Conservation (phyloP, 352 stramenopile species). For the Phytophthora pinifolia region DNA sequence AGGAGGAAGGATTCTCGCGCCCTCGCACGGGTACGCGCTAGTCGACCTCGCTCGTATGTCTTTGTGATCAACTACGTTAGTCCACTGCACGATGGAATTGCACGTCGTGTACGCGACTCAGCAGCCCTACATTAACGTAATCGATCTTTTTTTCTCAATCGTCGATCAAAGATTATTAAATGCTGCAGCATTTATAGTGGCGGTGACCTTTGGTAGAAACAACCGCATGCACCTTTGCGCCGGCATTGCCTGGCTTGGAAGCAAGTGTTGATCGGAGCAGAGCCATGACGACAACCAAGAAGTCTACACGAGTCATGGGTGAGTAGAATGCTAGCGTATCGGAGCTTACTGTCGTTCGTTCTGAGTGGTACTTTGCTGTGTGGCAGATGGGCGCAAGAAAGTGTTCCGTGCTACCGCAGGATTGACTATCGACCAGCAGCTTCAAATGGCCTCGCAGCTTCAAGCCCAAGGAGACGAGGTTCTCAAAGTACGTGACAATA, state of each 20-base stretch:
- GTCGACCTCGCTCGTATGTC: background rate
- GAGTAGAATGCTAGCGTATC: background rate
- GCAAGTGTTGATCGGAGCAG: background rate
- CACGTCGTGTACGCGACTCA: background rate
- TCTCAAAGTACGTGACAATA: slow-evolving; percentile 51
- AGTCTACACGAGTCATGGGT: slow-evolving; percentile 3
- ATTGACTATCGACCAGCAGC: slow-evolving; percentile 64
- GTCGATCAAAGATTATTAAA: background rate
- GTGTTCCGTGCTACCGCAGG: slow-evolving; percentile 69
- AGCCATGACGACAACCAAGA: slow-evolving; percentile 11
- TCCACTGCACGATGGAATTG: too few relatives aligned
- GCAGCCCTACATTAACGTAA: slow-evolving; percentile 15
- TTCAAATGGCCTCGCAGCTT: slow-evolving; percentile 51
- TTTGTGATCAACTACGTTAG: background rate
- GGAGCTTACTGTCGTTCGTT: background rate
- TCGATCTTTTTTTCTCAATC: slow-evolving; percentile 6
- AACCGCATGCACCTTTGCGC: background rate
- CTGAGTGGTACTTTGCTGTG: slow-evolving; percentile 1
- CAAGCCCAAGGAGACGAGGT: slow-evolving; percentile 51
- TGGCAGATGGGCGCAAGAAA: slow-evolving; percentile 42
- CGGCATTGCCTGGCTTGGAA: background rate
- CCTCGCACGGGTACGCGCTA: slow-evolving; percentile 67
- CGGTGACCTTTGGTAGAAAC: slow-evolving; percentile 11
- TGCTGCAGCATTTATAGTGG: slow-evolving; percentile 14
- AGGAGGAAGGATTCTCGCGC: slow-evolving; percentile 80